Conservation (phyloP, 2,329 filamentous ascomycete genomes). For the Fonsecaea pugnacius region DNA sequence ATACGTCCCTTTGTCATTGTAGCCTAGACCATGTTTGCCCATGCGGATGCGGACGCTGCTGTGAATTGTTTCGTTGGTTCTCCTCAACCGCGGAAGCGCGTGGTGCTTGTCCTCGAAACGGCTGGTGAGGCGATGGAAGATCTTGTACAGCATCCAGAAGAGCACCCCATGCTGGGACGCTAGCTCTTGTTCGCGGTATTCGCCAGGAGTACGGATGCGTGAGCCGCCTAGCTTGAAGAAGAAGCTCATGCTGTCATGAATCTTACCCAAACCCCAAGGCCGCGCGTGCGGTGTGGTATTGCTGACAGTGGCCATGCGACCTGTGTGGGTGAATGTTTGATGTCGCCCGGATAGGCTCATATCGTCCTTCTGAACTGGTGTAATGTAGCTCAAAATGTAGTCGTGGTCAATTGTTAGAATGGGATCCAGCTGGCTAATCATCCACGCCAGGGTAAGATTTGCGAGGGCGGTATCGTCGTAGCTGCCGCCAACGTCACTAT, state of each 20-base stretch:
- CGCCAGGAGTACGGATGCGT: conserved; percentile 34
- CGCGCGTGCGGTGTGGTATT: conserved; percentile 26
- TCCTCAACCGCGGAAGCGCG: conserved; percentile 43
- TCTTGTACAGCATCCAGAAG: conserved; percentile 30
- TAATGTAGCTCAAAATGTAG: conserved; percentile 34
- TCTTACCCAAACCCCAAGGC: conserved; percentile 37
- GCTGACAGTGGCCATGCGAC: conserved; percentile 20
- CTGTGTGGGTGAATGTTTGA: conserved; percentile 19
- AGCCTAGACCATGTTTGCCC: conserved; percentile 55
- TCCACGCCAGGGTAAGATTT: conserved; percentile 56
- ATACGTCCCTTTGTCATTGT: conserved; percentile 57
- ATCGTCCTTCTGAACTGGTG: conserved; percentile 21
- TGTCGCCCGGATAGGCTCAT: conserved; percentile 7
- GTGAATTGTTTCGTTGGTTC: conserved; percentile 62
- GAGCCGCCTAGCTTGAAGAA: conserved; percentile 36
- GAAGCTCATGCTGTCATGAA: conserved; percentile 36
- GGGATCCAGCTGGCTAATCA: conserved; percentile 51
- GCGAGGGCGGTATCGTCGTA: conserved; percentile 55
- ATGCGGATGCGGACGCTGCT: conserved; percentile 60
- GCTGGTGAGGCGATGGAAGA: conserved; percentile 8
- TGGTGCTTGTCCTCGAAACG: conserved; percentile 12
- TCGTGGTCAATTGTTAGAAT: conserved; percentile 36
- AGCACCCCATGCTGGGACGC: conserved; percentile 31
- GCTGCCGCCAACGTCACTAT: conserved; percentile 54
- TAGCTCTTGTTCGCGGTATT: conserved; percentile 35